Conservation (phyloP, 2,329 filamentous ascomycete species). For the Knoxdaviesia proteae region DNA sequence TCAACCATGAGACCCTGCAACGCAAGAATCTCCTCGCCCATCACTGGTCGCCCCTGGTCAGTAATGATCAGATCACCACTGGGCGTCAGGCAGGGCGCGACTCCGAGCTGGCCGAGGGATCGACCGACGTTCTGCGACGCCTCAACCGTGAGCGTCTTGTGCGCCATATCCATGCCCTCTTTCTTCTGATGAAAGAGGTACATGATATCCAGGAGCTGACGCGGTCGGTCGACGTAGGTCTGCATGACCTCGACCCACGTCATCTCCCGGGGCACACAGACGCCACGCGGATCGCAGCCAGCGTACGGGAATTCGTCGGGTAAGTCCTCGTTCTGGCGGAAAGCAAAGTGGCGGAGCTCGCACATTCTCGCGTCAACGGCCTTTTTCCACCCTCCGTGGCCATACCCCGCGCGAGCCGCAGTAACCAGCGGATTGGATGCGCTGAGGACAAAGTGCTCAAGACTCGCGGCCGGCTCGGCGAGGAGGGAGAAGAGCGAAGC, state of each 20-base stretch:
- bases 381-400: conserved; percentile 14
- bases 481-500: background rate
- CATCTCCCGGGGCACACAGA: conserved; percentile 29
- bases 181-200: conserved; percentile 17
- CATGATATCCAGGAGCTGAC: conserved; percentile 45
- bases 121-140: conserved; percentile 56
- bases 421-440: background rate
- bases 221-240: conserved; percentile 34
- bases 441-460: too few relatives aligned
- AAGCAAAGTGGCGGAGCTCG: conserved; percentile 34
- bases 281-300: conserved; percentile 32
- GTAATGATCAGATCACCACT: conserved; percentile 39
- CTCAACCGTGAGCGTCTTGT: conserved; percentile 31
- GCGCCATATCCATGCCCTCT: conserved; percentile 28
- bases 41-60: conserved; percentile 35
- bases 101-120: conserved; percentile 28
- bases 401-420: too few relatives aligned
- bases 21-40: conserved; percentile 38
- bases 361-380: conserved; percentile 33
- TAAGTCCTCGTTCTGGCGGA: conserved; percentile 26
- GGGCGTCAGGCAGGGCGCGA: conserved; percentile 49
- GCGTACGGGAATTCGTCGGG: conserved; percentile 36
- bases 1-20: conserved; percentile 50
- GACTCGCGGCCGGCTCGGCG: too few relatives aligned
- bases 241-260: conserved; percentile 28